Evolutionary conservation across 768 basidiomycete genomes (phyloP), one percentile per base, ranked within the genome.

Genomic region (Tricholoma saponaceum): DNA sequence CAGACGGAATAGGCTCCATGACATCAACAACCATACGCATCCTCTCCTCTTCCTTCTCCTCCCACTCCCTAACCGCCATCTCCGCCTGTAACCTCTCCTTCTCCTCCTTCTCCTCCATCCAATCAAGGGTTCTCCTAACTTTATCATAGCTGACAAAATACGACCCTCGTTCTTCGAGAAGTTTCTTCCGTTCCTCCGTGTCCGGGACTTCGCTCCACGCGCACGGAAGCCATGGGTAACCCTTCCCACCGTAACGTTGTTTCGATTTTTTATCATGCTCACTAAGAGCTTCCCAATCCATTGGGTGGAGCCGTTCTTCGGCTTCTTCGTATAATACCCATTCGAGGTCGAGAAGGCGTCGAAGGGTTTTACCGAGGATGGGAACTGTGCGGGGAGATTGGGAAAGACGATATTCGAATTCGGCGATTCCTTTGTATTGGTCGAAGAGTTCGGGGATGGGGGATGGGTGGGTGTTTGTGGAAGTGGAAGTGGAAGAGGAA

Each of bases 311-410:
- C 3, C 73, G 63, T 6, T 55, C 64, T 9, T 61, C 49, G 12
- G 74, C 64, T 51, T 81, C 78, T 5, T 62, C 65, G 50, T 60
- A 50, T 9, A 65, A 66, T 3, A 80, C 58, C 78, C 79, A 81
- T 7, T 70, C 68, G 12, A 78, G 58, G 20, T 71, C 67, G 14
- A 80, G 56, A 1, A 81, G 65, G 4, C 77, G 70, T 0, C 75
- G 69, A 9, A 78, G 61, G 2, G 67, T 70, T 49, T 72, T 74
- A 7, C 77, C 79, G 2, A 65, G 43, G 13, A 81, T 67, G 2
- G 79, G 70, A 14, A 64, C 55, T 1, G 56, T 65, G 28, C 74
- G 71, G 0, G 67, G 65, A 0, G 54, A 18, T 28, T 71, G 69
- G 2, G 64, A 39, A 54, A 77, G 68, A 1, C 74, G 70, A 55